These are phyloP conservation scores for Hypericum perforatum DNA, from an alignment of 345 rosid genomes.

Conservation along the genomic window DNA sequence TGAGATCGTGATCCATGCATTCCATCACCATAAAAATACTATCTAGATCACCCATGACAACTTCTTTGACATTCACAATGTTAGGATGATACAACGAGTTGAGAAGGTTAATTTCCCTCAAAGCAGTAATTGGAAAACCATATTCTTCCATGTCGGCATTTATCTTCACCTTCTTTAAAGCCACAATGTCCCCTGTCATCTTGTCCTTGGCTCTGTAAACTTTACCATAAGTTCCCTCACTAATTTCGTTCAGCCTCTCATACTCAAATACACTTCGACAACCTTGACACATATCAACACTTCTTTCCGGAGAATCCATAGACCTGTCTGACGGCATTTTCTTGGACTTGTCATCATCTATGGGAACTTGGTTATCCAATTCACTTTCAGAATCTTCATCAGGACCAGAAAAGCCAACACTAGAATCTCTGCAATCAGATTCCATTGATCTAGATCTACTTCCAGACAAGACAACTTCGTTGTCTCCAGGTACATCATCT, in stretches of 20 bases:
- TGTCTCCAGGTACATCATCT: constrained; percentile 22
- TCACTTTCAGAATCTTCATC: constrained; percentile 25
- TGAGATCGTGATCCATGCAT: constrained; percentile 77
- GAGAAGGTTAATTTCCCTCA: constrained; percentile 86
- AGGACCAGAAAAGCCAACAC: constrained; percentile 12
- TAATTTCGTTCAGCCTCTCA: constrained; percentile 67
- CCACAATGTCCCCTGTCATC: constrained; percentile 59
- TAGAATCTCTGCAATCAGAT: constrained; percentile 21
- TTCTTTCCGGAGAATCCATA: constrained; percentile 14
- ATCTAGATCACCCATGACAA: constrained; percentile 54
- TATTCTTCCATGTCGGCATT: constrained; percentile 25
- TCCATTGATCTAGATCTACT: constrained; percentile 19
- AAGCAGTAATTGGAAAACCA: constrained; percentile 71
- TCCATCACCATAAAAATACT: constrained; percentile 90
- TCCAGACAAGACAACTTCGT: constrained; percentile 27
- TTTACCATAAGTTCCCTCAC: constrained; percentile 82
- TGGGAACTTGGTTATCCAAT: constrained; percentile 15
- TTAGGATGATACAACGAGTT: constrained; percentile 61
- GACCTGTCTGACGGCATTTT: constrained; percentile 28
- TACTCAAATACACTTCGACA: constrained; percentile 60
- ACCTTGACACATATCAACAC: constrained; percentile 47
- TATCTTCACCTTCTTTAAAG: constrained; percentile 66
- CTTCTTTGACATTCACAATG: constrained; percentile 72
- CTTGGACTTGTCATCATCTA: constrained; percentile 17
- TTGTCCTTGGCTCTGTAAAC: constrained; percentile 72